Percentiles rank a stretch among this genome's conserved stretches.
Evolutionary conservation across 148 eudicot genomes (phyloP).

Genomic region (Vaccinium vitisidaea): DNA sequence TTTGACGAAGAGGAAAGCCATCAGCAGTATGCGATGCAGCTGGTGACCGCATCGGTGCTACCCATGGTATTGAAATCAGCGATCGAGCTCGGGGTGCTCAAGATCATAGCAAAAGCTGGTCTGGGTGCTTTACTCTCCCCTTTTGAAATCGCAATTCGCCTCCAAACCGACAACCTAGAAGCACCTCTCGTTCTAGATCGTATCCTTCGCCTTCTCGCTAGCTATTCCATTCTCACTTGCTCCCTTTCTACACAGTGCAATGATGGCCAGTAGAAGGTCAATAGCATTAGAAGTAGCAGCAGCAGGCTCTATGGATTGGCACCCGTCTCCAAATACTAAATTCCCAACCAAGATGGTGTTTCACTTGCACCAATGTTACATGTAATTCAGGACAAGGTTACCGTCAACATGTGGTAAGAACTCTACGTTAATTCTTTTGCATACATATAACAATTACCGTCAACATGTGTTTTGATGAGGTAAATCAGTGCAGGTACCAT

Average conservation of each 20-base stretch:
- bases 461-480: background rate
- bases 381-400: constrained; percentile 11
- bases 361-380: constrained; percentile 18
- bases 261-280: background rate
- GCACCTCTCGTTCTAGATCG: constrained; percentile 23
- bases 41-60: constrained; percentile 16
- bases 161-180: constrained; percentile 15
- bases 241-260: constrained; percentile 8
- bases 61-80: constrained; percentile 28
- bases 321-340: constrained; percentile 26
- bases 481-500: constrained; percentile 12
- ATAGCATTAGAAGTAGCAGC: background rate
- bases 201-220: constrained; percentile 26
- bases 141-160: constrained; percentile 22
- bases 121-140: constrained; percentile 23
- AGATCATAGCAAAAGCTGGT: constrained; percentile 21
- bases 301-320: constrained; percentile 26
- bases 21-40: constrained; percentile 17
- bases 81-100: constrained; percentile 20
- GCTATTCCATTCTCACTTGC: constrained; percentile 27
- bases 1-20: constrained; percentile 14
- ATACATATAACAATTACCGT: background rate
- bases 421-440: background rate
- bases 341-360: constrained; percentile 32
- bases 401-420: constrained; percentile 13